A percentile compares a stretch with the other conserved stretches of the same genome.
Evolutionary conservation across 352 stramenopile genomes (phyloP).

Genomic region (Globisporangium nagaii): DNA sequence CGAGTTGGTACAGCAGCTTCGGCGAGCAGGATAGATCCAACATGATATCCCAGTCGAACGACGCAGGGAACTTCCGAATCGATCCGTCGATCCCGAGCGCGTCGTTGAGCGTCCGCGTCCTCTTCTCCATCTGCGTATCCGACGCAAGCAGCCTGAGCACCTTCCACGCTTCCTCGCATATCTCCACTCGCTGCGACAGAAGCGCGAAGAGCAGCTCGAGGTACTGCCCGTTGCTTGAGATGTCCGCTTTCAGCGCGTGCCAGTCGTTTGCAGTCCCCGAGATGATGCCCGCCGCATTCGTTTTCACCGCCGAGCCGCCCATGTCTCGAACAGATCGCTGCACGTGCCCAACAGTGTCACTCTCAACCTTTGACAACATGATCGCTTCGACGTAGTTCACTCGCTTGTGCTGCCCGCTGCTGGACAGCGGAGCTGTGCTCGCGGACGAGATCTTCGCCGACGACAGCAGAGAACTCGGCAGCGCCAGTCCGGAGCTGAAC

Average conservation of each 20-base stretch:
- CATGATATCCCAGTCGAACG: slow-evolving; percentile 55
- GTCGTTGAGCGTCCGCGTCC: slow-evolving; percentile 57
- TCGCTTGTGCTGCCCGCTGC: slow-evolving; percentile 18
- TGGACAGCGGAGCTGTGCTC: slow-evolving; percentile 20
- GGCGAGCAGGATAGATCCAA: slow-evolving; percentile 50
- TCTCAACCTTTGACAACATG: slow-evolving; percentile 58
- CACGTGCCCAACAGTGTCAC: slow-evolving; percentile 49
- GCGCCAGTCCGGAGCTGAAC: slow-evolving; percentile 20
- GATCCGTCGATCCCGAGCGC: slow-evolving; percentile 66
- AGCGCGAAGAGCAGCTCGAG: slow-evolving; percentile 43
- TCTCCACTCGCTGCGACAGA: slow-evolving; percentile 33
- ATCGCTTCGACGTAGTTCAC: slow-evolving; percentile 47
- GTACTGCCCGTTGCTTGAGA: slow-evolving; percentile 41
- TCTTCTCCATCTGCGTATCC: slow-evolving; percentile 65
- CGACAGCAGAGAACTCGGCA: slow-evolving; percentile 3
- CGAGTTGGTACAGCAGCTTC: slow-evolving; percentile 65
- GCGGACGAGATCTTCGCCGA: slow-evolving; percentile 17
- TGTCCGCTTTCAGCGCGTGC: slow-evolving; percentile 59
- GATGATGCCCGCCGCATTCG: slow-evolving; percentile 24
- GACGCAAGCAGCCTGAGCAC: slow-evolving; percentile 65
- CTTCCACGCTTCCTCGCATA: slow-evolving; percentile 74
- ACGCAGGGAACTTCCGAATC: slow-evolving; percentile 28
- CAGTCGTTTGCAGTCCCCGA: slow-evolving; percentile 55
- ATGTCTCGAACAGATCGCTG: slow-evolving; percentile 33
- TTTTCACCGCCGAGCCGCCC: slow-evolving; percentile 1